Conservation (phyloP, 768 basidiomycete genomes). For the Xerocomellus chrysenteron region DNA sequence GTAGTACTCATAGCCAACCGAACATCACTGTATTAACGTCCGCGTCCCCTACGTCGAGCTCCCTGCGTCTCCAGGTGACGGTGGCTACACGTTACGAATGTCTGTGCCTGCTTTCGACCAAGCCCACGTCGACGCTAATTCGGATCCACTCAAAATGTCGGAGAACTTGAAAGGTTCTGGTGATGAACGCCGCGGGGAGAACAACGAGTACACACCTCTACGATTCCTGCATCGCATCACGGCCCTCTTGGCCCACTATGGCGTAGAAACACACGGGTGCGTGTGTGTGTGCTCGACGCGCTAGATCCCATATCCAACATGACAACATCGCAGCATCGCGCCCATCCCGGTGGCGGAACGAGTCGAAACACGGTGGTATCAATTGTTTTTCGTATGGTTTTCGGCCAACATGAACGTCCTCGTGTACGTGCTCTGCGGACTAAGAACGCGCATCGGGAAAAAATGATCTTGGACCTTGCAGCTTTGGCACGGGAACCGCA, state of each 20-base stretch:
- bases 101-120: background rate
- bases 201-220: background rate
- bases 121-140: background rate
- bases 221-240: constrained; percentile 25
- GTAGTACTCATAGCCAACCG: background rate
- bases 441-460: too few species aligned
- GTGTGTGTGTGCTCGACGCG: background rate
- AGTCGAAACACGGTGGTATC: constrained; percentile 42
- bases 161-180: constrained; percentile 2
- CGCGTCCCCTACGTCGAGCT: background rate
- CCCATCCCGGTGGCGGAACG: constrained; percentile 38
- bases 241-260: constrained; percentile 32
- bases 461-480: constrained; percentile 12
- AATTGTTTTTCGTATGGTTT: constrained; percentile 54
- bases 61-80: background rate
- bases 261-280: constrained; percentile 44
- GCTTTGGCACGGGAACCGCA: constrained; percentile 48
- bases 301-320: background rate
- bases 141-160: background rate
- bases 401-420: constrained; percentile 47
- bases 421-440: constrained; percentile 28
- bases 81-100: background rate
- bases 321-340: constrained; percentile 32
- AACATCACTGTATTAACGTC: background rate
- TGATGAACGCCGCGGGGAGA: background rate